Percentiles rank a stretch among this genome's conserved stretches.
Evolutionary conservation across 208 protist genomes (phyloP).

Genomic region (Angomonas deanei): DNA sequence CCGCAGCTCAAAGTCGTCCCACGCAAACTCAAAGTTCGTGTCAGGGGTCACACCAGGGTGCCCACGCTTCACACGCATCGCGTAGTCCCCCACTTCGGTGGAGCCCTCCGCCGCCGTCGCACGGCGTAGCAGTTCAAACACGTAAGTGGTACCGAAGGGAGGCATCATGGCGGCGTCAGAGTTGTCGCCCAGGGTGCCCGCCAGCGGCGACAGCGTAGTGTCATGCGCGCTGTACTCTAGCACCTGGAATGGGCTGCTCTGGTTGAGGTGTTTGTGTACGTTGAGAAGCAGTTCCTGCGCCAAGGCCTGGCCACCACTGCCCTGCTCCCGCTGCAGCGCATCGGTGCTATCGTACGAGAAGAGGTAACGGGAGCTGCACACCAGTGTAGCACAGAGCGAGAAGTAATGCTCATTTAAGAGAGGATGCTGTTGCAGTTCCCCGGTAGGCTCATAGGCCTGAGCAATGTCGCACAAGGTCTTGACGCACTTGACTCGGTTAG

Average conservation of each 20-base stretch:
- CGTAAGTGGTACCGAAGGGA: slow-evolving; percentile 51
- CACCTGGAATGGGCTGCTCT: slow-evolving; percentile 26
- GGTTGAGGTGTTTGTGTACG: slow-evolving; percentile 21
- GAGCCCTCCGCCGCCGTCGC: background rate
- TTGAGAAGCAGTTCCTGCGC: slow-evolving; percentile 37
- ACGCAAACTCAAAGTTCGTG: slow-evolving; percentile 22
- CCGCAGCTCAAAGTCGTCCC: slow-evolving; percentile 18
- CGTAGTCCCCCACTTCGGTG: slow-evolving; percentile 6
- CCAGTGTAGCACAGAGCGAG: slow-evolving; percentile 26
- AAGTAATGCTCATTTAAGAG: slow-evolving; percentile 22
- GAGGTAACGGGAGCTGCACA: slow-evolving; percentile 13
- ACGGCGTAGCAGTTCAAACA: slow-evolving; percentile 42
- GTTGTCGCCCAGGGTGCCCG: slow-evolving; percentile 38
- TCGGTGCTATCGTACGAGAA: slow-evolving; percentile 46
- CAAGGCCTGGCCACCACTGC: slow-evolving; percentile 44
- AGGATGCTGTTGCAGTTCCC: slow-evolving; percentile 16
- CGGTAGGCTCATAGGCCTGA: slow-evolving; percentile 33
- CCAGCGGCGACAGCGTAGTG: slow-evolving; percentile 47
- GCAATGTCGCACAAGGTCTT: slow-evolving; percentile 50
- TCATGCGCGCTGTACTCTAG: slow-evolving; percentile 77
- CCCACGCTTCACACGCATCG: slow-evolving; percentile 48
- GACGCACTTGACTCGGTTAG: slow-evolving; percentile 25
- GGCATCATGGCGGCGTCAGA: slow-evolving; percentile 39
- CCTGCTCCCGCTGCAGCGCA: slow-evolving; percentile 33
- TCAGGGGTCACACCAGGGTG: slow-evolving; percentile 37